phyloP scores from a whole-genome alignment of 1,139 yeast species.

The Candida sp. region DNA sequence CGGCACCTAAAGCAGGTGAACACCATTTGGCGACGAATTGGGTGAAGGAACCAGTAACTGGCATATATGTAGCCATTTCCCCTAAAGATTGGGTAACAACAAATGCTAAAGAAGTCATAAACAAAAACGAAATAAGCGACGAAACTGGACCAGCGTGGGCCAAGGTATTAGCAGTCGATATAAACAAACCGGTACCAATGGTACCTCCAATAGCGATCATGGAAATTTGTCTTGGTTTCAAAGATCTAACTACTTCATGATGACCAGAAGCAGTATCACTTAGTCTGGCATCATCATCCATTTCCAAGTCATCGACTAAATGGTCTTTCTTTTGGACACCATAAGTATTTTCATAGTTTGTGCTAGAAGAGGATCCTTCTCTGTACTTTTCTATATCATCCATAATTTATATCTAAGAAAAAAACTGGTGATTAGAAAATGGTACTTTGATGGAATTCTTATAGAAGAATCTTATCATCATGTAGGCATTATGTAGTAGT shows the following conservation, averaged over 20 bases:
- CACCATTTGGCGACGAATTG: slow-evolving; percentile 57
- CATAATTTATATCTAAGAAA: too few species aligned
- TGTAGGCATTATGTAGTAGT: background rate
- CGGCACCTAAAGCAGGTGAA: slow-evolving; percentile 71
- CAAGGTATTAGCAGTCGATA: slow-evolving; percentile 56
- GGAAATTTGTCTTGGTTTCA: slow-evolving; percentile 64
- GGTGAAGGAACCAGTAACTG: slow-evolving; percentile 63
- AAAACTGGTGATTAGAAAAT: too few species aligned
- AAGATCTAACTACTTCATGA: slow-evolving; percentile 31
- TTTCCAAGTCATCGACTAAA: slow-evolving; percentile 1
- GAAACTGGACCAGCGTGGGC: slow-evolving; percentile 70
- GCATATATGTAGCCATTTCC: slow-evolving; percentile 74
- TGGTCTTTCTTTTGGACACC: slow-evolving; percentile 6
- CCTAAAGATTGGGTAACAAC: slow-evolving; percentile 69
- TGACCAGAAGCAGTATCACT: too few species aligned
- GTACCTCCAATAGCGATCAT: slow-evolving; percentile 65
- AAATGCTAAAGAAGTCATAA: slow-evolving; percentile 65
- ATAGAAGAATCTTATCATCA: too few species aligned
- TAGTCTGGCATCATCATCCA: slow-evolving; percentile 7
- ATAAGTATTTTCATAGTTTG: slow-evolving; percentile 5
- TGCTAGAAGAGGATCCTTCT: slow-evolving; percentile 3
- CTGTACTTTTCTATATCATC: slow-evolving; percentile 8
- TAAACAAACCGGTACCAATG: slow-evolving; percentile 65
- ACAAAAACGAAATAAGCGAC: slow-evolving; percentile 58
- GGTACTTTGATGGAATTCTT: too few species aligned